Evolutionary conservation across 352 stramenopile genomes (phyloP).

Genomic region (Phytopythium delawarense): DNA sequence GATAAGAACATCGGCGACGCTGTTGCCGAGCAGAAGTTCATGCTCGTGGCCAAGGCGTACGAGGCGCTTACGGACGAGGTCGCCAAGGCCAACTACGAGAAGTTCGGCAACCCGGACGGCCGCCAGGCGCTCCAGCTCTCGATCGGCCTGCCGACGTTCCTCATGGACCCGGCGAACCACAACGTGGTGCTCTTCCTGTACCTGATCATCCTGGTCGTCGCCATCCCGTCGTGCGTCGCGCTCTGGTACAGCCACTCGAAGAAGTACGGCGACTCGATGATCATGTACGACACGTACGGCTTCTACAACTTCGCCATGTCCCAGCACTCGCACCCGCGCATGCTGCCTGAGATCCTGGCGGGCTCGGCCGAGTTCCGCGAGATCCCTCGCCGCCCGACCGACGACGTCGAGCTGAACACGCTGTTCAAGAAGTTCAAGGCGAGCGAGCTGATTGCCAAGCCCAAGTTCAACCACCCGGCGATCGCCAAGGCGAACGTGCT

Average conservation of each 20-base stretch:
- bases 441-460: conserved; percentile 75
- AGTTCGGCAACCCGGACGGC: conserved; percentile 98
- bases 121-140: conserved; percentile 95
- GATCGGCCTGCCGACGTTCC: conserved; percentile 96
- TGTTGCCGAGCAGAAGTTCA: conserved; percentile 97
- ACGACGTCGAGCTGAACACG: conserved; percentile 58
- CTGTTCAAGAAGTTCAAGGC: conserved; percentile 81
- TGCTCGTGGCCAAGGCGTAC: conserved; percentile 95
- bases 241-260: conserved; percentile 97
- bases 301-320: conserved; percentile 98
- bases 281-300: conserved; percentile 99
- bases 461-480: conserved; percentile 80
- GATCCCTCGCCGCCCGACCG: conserved; percentile 53
- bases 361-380: conserved; percentile 89
- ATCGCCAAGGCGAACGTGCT: conserved; percentile 88
- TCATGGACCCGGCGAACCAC: conserved; percentile 97
- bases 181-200: conserved; percentile 98
- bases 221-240: conserved; percentile 95
- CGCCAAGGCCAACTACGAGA: conserved; percentile 97
- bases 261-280: conserved; percentile 98
- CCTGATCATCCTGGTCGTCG: conserved; percentile 97
- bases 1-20: conserved; percentile 98
- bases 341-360: conserved; percentile 93
- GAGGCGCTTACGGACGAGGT: conserved; percentile 95
- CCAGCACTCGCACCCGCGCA: conserved; percentile 92